A percentile compares a stretch with the other conserved stretches of the same genome.
These are phyloP conservation scores for Pseudozyma sp. DNA, from an alignment of 1,284 basidiomycete genomes.

Conservation along the genomic window DNA sequence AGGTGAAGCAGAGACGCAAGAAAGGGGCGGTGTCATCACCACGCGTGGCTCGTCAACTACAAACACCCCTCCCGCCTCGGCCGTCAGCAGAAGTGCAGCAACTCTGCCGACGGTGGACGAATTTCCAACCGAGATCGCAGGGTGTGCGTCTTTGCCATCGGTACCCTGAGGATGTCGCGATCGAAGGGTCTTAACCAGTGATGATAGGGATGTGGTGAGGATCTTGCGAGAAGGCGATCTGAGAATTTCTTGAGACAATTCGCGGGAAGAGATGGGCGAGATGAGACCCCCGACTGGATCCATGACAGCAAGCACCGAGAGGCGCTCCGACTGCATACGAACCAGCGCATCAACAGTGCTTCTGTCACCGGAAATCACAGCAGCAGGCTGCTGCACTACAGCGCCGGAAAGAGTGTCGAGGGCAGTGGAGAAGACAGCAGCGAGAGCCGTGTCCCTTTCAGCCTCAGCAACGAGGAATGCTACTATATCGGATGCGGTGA, in stretches of 20 bases:
- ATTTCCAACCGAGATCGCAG: constrained; percentile 43
- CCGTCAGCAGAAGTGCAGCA: constrained; percentile 40
- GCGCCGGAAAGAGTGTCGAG: constrained; percentile 19
- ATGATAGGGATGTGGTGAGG: constrained; percentile 36
- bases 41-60: constrained; percentile 42
- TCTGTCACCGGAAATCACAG: constrained; percentile 40
- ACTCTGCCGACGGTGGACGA: constrained; percentile 29
- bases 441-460: constrained; percentile 17
- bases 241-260: constrained; percentile 41
- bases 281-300: constrained; percentile 45
- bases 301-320: constrained; percentile 35
- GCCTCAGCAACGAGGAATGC: constrained; percentile 34
- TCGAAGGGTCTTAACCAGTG: constrained; percentile 37
- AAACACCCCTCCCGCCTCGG: constrained; percentile 32
- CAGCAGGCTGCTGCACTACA: constrained; percentile 22
- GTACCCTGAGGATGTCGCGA: constrained; percentile 43
- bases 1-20: constrained; percentile 40
- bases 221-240: constrained; percentile 41
- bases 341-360: constrained; percentile 44
- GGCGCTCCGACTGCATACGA: constrained; percentile 38
- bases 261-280: constrained; percentile 40
- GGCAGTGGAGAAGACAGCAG: constrained; percentile 14
- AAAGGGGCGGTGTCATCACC: constrained; percentile 46
- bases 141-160: constrained; percentile 44
- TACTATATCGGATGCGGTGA: constrained; percentile 35